A percentile compares a stretch with the other conserved stretches of the same genome.
phyloP scores from a whole-genome alignment of 1,284 basidiomycete genomes.

The Sporisorium scitamineum region DNA sequence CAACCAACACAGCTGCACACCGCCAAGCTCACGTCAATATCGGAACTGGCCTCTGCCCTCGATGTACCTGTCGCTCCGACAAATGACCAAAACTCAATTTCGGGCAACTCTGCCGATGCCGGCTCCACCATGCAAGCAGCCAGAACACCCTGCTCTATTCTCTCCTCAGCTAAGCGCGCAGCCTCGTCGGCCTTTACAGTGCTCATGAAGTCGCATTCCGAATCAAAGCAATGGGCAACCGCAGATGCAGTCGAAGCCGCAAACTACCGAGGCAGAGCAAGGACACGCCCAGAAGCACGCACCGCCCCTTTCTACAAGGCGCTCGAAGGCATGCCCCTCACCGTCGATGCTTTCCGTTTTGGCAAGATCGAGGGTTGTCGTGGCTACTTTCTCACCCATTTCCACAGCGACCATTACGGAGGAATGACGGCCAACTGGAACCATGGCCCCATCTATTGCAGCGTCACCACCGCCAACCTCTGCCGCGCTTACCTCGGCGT shows the following conservation, averaged over 20 bases:
- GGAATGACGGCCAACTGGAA: constrained; percentile 78
- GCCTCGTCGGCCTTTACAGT: constrained; percentile 55
- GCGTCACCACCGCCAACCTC: constrained; percentile 83
- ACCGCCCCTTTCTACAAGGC: constrained; percentile 70
- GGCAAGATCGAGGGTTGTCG: constrained; percentile 87
- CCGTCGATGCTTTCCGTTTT: constrained; percentile 94
- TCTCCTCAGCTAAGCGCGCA: constrained; percentile 28
- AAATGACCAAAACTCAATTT: neutral
- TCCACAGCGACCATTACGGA: constrained; percentile 72
- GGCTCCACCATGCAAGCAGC: neutral
- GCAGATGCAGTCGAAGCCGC: constrained; percentile 57
- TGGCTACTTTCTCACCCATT: constrained; percentile 82
- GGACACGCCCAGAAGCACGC: constrained; percentile 29
- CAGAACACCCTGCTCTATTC: constrained; percentile 17
- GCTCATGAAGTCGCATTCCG: constrained; percentile 60
- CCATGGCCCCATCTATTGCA: constrained; percentile 93
- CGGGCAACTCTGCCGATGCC: neutral
- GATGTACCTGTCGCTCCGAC: constrained; percentile 22
- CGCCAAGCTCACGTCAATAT: constrained; percentile 39
- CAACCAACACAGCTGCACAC: neutral
- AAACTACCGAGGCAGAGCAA: constrained; percentile 50
- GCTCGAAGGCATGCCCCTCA: constrained; percentile 96
- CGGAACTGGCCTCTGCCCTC: constrained; percentile 30
- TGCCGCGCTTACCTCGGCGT: constrained; percentile 90
- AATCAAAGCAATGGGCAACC: constrained; percentile 59